A percentile compares a stretch with the other conserved stretches of the same genome.
Evolutionary conservation across 2,329 filamentous ascomycete species (phyloP).

Genomic region (Elsinoe batatas): DNA sequence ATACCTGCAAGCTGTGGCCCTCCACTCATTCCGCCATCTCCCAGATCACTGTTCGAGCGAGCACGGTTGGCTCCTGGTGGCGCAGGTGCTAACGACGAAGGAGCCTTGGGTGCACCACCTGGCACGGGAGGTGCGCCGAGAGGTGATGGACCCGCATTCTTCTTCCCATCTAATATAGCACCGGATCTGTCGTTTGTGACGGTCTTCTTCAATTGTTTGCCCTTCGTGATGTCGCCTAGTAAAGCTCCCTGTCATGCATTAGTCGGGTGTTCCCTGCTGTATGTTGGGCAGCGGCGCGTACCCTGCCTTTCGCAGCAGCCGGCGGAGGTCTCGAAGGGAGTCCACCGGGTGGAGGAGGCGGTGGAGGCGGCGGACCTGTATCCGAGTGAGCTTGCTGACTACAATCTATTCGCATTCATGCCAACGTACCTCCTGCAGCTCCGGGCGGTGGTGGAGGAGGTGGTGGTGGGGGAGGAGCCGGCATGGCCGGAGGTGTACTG

Average conservation of each 20-base stretch:
- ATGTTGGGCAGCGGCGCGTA: slow-evolving; percentile 34
- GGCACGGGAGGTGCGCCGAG: slow-evolving; percentile 78
- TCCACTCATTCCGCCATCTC: slow-evolving; percentile 39
- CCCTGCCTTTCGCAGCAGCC: slow-evolving; percentile 48
- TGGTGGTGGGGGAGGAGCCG: slow-evolving; percentile 61
- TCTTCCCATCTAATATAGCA: slow-evolving; percentile 52
- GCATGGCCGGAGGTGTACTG: slow-evolving; percentile 21
- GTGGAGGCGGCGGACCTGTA: slow-evolving; percentile 47
- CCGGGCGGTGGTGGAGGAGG: slow-evolving; percentile 51
- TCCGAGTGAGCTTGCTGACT: not conserved
- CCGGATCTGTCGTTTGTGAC: slow-evolving; percentile 81
- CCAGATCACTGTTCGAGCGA: slow-evolving; percentile 73
- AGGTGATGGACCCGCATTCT: slow-evolving; percentile 51
- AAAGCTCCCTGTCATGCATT: slow-evolving; percentile 59
- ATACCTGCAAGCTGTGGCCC: slow-evolving; percentile 77
- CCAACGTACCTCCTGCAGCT: slow-evolving; percentile 39
- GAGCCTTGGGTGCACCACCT: slow-evolving; percentile 44
- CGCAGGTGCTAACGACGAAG: slow-evolving; percentile 60
- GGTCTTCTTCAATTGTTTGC: slow-evolving; percentile 63
- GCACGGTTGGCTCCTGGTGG: slow-evolving; percentile 49
- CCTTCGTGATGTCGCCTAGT: slow-evolving; percentile 79
- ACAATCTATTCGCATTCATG: not conserved
- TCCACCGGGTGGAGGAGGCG: slow-evolving; percentile 50
- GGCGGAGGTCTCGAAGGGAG: slow-evolving; percentile 50
- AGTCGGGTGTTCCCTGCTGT: not conserved